These are phyloP conservation scores for Bipolaris victoriae DNA, from an alignment of 2,329 filamentous ascomycete species.

Conservation along the genomic window DNA sequence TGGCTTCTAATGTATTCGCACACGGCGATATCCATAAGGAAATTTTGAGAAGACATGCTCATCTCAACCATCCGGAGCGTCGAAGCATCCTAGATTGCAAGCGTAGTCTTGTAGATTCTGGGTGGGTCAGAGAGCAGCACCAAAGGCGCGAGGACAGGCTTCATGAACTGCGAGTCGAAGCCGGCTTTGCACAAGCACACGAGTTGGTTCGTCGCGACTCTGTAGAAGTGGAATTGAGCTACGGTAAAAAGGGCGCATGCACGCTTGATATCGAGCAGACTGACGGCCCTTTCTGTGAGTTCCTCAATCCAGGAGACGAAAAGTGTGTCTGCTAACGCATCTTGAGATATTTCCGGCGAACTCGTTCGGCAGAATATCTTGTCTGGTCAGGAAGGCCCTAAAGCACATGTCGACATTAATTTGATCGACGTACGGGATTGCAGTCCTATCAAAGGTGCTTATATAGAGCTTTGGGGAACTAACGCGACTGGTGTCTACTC, in stretches of 20 bases:
- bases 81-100: constrained; percentile 46
- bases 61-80: constrained; percentile 48
- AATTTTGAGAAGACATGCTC: constrained; percentile 37
- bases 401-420: constrained; percentile 60
- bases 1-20: constrained; percentile 39
- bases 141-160: constrained; percentile 48
- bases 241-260: constrained; percentile 37
- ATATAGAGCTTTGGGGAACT: constrained; percentile 59
- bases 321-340: constrained; percentile 14
- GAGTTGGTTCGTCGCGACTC: constrained; percentile 39
- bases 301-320: neutral
- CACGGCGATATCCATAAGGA: constrained; percentile 49
- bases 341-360: constrained; percentile 55
- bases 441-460: constrained; percentile 57
- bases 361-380: constrained; percentile 57
- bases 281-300: constrained; percentile 46
- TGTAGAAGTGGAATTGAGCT: constrained; percentile 34
- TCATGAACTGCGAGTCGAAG: constrained; percentile 46
- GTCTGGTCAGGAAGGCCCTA: constrained; percentile 58
- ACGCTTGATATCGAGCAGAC: constrained; percentile 44
- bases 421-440: constrained; percentile 61
- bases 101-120: constrained; percentile 39
- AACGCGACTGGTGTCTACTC: constrained; percentile 54
- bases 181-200: constrained; percentile 42
- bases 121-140: constrained; percentile 45